Evolutionary conservation across 1,284 basidiomycete genomes (phyloP), one percentile per base, ranked within the genome.

Genomic region (Mrakiaceae sp.): DNA sequence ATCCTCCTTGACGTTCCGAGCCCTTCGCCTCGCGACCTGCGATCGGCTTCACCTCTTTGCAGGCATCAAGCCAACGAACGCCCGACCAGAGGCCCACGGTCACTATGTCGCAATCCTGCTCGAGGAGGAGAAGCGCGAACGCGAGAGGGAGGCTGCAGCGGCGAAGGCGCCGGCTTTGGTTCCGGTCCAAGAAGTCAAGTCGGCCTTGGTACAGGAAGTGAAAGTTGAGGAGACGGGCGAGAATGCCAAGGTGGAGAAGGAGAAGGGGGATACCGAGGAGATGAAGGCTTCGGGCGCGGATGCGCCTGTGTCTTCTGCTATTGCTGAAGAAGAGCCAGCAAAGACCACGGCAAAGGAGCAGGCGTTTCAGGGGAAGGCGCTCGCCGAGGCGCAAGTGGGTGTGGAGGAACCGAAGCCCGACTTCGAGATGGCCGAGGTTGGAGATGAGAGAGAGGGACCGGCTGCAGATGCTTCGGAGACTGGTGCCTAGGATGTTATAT

Each of bases 1-100:
- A 48, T 46, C 64, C 46, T 65, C 64, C 11, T 55, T 65, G 5
- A 65, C 64, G n/a, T 65, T 65, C 64, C 64, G 64, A 0, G 64
- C 59, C 16, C 59, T 65, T 3, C 64, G 64, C 11, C 49, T 40
- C 8, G 57, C 57, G 9, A 14, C 57, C 9, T 47, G 54, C 39
- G 48, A 56, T 3, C 46, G 43, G 3, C 49, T 64, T 39, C 16
- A 51, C 14, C 50, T 64, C 9, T 54, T 64, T 42, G 5, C n/a
- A 6, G 27, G n/a, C 9, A 39, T 64, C 50, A 54, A 64, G 42
- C 11, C 56, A n/a, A 50, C 10, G 27, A 47, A 10, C 1, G 4
- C 11, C 54, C 48, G 47, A 9, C 7, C 11, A 12, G 42, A 3
- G 48, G 48, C 14, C 44, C 14, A 12, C 48, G 43, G n/a, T 27